phyloP scores from a whole-genome alignment of 495 filamentous ascomycete genomes.

The Penicillium taxi region DNA sequence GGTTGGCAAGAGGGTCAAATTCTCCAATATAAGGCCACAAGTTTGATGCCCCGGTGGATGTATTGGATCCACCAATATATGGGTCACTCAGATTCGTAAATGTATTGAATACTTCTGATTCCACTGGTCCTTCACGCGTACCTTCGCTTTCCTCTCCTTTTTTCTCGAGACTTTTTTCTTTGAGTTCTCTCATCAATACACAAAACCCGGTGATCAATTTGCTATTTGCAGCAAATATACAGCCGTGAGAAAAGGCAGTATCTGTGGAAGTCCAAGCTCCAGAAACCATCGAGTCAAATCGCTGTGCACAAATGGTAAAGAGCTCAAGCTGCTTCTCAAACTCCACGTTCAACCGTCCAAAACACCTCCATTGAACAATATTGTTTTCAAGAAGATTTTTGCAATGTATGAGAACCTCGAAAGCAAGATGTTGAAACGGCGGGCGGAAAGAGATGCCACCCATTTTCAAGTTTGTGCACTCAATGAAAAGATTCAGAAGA shows the following conservation, averaged over 20 bases:
- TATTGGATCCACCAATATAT: too few relatives aligned
- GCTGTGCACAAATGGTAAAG: not conserved
- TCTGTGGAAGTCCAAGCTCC: not conserved
- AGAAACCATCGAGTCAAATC: not conserved
- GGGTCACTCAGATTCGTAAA: too few relatives aligned
- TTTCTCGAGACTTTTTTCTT: too few relatives aligned
- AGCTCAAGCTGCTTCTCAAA: not conserved
- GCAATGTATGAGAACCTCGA: not conserved
- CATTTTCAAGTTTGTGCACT: slow-evolving; percentile 2
- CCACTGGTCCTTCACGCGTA: too few relatives aligned
- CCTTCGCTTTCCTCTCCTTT: too few relatives aligned
- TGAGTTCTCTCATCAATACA: too few relatives aligned
- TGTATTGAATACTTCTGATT: too few relatives aligned
- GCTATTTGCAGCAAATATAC: slow-evolving; percentile 1
- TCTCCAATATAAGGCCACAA: too few relatives aligned
- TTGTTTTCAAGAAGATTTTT: slow-evolving; percentile 6
- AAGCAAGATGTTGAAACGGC: not conserved
- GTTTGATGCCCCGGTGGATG: too few relatives aligned
- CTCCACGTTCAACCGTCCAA: not conserved
- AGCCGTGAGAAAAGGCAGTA: not conserved
- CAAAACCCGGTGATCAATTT: too few relatives aligned
- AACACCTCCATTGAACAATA: not conserved
- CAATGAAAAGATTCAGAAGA: slow-evolving; percentile 1
- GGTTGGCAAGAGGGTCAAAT: too few relatives aligned
- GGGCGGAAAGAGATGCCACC: not conserved